These are phyloP conservation scores for Micractinium sp. DNA, from an alignment of 139 green algal species.

Conservation along the genomic window DNA sequence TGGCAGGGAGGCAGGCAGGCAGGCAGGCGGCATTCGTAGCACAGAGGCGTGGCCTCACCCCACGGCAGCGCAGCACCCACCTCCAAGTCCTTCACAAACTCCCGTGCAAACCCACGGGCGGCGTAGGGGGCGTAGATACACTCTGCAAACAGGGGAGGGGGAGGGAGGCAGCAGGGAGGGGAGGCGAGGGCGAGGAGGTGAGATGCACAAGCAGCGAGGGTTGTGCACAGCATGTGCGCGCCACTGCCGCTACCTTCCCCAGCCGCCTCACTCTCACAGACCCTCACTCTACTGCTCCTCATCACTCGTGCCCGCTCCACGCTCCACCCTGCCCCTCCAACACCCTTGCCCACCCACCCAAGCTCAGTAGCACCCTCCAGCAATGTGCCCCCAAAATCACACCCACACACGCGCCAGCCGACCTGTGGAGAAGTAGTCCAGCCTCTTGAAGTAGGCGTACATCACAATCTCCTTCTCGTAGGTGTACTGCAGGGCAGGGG, in stretches of 20 bases:
- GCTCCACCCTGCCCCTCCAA: not conserved
- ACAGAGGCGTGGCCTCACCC: too few relatives aligned
- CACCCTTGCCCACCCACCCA: not conserved
- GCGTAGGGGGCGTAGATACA: conserved; percentile 97
- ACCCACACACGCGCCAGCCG: conserved; percentile 42
- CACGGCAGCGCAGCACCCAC: conserved; percentile 48
- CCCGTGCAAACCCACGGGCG: conserved; percentile 87
- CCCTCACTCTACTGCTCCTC: too few relatives aligned
- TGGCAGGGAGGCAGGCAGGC: not conserved
- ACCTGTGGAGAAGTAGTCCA: conserved; percentile 96
- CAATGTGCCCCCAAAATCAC: conserved; percentile 27
- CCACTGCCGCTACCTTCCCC: not conserved
- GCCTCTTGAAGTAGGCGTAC: conserved; percentile 98
- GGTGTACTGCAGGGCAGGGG: conserved; percentile 57
- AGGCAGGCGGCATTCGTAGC: too few relatives aligned
- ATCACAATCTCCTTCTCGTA: conserved; percentile 99
- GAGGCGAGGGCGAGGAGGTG: not conserved
- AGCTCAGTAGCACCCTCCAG: not conserved
- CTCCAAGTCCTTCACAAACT: conserved; percentile 98
- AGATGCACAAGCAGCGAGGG: too few relatives aligned
- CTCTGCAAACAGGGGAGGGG: conserved; percentile 56
- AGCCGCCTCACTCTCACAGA: not conserved
- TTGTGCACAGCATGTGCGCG: too few relatives aligned
- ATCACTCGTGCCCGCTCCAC: too few relatives aligned
- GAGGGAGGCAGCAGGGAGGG: not conserved